Evolutionary conservation across 2,329 filamentous ascomycete genomes (phyloP), one percentile per base, ranked within the genome.

Genomic region (Acephala macrosclerotiorum): DNA sequence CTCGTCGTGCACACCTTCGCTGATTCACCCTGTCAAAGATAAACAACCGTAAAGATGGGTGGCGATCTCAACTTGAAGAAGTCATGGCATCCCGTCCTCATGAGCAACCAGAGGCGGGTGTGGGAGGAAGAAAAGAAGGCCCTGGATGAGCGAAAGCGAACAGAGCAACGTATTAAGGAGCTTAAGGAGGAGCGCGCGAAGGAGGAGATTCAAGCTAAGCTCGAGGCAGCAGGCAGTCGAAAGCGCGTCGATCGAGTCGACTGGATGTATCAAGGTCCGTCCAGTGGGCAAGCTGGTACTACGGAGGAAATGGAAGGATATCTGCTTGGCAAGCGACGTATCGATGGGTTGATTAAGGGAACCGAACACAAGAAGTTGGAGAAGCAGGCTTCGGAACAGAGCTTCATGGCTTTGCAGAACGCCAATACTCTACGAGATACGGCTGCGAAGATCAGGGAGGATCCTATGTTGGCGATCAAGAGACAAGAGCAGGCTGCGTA

Each of bases 181-280:
- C 90, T 97, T 71, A 93, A 94, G 72, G 94, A 98, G 78, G 96
- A 99, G 81, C 89, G 94, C 56, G 90, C 92, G 57, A 92, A 97
- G 71, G 93, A 97, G 78, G 94, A 98, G 78, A 87, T 98, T 0
- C 92, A 97, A 78, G 88, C 89, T 60, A 86, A 98, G 71, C 93
- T 97, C 64, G 96, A 97, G 79, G 90, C 91, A 2, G 91, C 94
- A 0, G 96, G 96, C 42, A 94, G 94, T 63, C 88, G 87, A 73
- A 94, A 93, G 75, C 86, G 91, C 61, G 81, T 91, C 35, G 90
- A 95, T 73, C 89, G 94, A 40, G 95, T 99, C 29, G 96, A 98
- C 75, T 99, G 96, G 93, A 97, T 99, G 93, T 99, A 99, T 80
- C 89, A 91, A 73, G 95, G 95, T 1, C 94, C 96, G 8, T 91